phyloP scores from a whole-genome alignment of 179 eudicot species.

The Beta lomatogona region DNA sequence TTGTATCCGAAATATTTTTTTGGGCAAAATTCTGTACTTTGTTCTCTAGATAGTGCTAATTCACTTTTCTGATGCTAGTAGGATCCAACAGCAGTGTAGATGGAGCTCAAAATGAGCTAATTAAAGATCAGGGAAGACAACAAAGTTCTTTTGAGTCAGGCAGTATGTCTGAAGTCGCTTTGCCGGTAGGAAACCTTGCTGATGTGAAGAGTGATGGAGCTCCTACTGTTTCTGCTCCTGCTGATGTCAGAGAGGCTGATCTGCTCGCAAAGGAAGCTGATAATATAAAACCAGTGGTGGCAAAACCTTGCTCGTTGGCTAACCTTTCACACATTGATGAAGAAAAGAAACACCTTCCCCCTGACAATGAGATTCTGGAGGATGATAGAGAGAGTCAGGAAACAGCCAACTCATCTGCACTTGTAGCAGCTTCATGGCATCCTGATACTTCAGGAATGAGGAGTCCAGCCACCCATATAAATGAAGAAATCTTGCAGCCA shows the following conservation, averaged over 20 bases:
- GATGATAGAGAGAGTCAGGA: conserved; percentile 49
- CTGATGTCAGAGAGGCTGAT: conserved; percentile 39
- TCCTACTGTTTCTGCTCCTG: conserved; percentile 42
- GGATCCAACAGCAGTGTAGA: conserved; percentile 48
- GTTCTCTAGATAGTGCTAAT: neutral
- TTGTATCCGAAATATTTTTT: neutral
- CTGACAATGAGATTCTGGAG: conserved; percentile 40
- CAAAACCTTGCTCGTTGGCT: conserved; percentile 35
- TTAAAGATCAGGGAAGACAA: conserved; percentile 63
- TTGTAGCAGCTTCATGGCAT: conserved; percentile 34
- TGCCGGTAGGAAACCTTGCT: conserved; percentile 41
- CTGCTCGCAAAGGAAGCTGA: conserved; percentile 46
- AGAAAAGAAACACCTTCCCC: conserved; percentile 36
- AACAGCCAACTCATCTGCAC: conserved; percentile 40
- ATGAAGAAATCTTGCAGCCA: conserved; percentile 42
- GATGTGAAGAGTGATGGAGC: conserved; percentile 44
- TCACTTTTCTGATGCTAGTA: conserved; percentile 17
- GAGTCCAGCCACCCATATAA: conserved; percentile 37
- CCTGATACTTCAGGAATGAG: conserved; percentile 43
- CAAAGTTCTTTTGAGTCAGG: conserved; percentile 46
- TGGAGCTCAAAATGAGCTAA: conserved; percentile 58
- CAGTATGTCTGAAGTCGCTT: conserved; percentile 46
- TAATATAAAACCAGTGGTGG: conserved; percentile 32
- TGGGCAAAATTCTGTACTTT: neutral
- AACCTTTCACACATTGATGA: conserved; percentile 36